Evolutionary conservation across 1,139 yeast species (phyloP).

Genomic region (Taphrina populina): DNA sequence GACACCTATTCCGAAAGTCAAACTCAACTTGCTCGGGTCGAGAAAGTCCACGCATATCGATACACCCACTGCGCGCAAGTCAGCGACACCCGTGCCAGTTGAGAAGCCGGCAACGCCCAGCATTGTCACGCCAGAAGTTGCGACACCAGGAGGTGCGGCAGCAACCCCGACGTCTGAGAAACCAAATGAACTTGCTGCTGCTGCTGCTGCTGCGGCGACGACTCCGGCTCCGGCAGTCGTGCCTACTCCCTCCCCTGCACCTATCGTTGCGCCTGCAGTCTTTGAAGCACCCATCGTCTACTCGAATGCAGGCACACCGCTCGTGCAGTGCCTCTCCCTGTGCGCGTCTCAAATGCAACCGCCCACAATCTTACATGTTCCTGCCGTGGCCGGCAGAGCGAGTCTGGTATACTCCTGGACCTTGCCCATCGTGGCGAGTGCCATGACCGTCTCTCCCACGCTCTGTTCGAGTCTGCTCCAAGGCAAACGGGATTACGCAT

Average conservation of each 20-base stretch:
- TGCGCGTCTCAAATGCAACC: conserved; percentile 18
- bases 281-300: conserved; percentile 1
- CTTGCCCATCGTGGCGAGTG: conserved; percentile 25
- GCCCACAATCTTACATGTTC: conserved; percentile 11
- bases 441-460: conserved; percentile 17
- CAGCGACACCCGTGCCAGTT: conserved; percentile 14
- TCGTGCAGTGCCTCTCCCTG: conserved; percentile 13
- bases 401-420: conserved; percentile 24
- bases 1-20: conserved; percentile 5
- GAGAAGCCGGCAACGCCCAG: conserved; percentile 8
- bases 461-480: conserved; percentile 4
- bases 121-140: not conserved
- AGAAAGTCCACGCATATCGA: conserved; percentile 2
- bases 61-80: conserved; percentile 8
- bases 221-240: conserved; percentile 3
- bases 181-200: not conserved
- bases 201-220: not conserved
- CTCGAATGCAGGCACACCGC: conserved; percentile 13
- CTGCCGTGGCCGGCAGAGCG: conserved; percentile 11
- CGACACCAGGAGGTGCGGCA: not conserved
- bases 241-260: not conserved
- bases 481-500: conserved; percentile 9
- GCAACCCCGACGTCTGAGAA: not conserved
- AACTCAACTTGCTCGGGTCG: conserved; percentile 11
- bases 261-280: conserved; percentile 5